A percentile compares a stretch with the other conserved stretches of the same genome.
Conservation (phyloP, 225 moss, liverwort and hornwort genomes). For the Marchantia paleacea region DNA sequence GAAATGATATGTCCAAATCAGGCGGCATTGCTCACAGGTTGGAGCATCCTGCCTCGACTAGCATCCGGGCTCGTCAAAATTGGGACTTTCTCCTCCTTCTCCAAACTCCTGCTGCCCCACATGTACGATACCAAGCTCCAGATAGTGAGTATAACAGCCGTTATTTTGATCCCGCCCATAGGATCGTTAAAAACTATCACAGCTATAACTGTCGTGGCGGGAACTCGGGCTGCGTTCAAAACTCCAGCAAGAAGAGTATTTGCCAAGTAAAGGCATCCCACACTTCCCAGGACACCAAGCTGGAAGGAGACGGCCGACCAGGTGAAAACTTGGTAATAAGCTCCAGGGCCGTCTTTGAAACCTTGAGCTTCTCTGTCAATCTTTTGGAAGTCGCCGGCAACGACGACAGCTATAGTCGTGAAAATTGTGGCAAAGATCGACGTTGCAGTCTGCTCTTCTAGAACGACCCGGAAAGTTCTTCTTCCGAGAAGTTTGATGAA, state of each 20-base stretch:
- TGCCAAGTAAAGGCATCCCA: slow-evolving; percentile 38
- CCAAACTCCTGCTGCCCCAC: slow-evolving; percentile 23
- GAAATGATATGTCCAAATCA: not conserved
- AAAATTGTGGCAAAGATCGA: slow-evolving; percentile 31
- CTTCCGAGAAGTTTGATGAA: slow-evolving; percentile 36
- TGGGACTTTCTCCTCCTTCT: not conserved
- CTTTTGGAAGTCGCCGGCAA: slow-evolving; percentile 31
- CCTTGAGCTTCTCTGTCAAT: slow-evolving; percentile 21
- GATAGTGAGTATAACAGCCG: slow-evolving; percentile 32
- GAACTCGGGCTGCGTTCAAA: slow-evolving; percentile 40
- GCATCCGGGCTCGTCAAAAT: not conserved
- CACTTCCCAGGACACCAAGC: slow-evolving; percentile 36
- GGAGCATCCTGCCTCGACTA: not conserved
- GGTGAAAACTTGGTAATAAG: slow-evolving; percentile 33
- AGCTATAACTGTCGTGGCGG: slow-evolving; percentile 31
- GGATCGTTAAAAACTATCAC: slow-evolving; percentile 42
- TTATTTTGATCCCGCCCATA: slow-evolving; percentile 41
- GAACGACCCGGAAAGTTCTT: slow-evolving; percentile 34
- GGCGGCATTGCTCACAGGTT: not conserved
- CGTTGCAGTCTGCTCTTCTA: slow-evolving; percentile 42
- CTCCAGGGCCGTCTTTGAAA: slow-evolving; percentile 31
- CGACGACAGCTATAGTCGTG: slow-evolving; percentile 30
- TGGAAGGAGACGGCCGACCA: slow-evolving; percentile 41
- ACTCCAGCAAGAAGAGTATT: slow-evolving; percentile 42
- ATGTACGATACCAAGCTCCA: slow-evolving; percentile 39